phyloP scores from a whole-genome alignment of 495 filamentous ascomycete species.

The Neurospora sp. region DNA sequence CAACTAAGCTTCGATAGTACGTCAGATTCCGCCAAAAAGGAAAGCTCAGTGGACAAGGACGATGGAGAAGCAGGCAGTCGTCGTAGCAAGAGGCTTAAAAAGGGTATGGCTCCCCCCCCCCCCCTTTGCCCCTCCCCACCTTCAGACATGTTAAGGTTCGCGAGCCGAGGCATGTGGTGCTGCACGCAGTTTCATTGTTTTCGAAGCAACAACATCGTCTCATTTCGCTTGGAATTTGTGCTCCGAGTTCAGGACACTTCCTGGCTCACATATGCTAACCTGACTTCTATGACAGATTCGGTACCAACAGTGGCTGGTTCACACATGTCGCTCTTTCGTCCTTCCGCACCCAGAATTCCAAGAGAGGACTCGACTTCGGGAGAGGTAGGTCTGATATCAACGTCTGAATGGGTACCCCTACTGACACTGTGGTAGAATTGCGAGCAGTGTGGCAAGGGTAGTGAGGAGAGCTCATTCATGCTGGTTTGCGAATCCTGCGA shows the following conservation, averaged over 20 bases:
- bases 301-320: conserved; percentile 88
- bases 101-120: conserved; percentile 49
- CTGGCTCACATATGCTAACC: not conserved
- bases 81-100: conserved; percentile 86
- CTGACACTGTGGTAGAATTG: conserved; percentile 53
- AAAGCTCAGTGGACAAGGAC: conserved; percentile 49
- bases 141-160: not conserved
- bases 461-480: conserved; percentile 53
- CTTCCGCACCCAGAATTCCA: conserved; percentile 60
- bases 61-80: conserved; percentile 67
- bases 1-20: conserved; percentile 68
- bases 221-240: not conserved
- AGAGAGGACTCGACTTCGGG: conserved; percentile 61
- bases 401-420: not conserved
- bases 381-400: conserved; percentile 47
- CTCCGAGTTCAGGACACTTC: not conserved
- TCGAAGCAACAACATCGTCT: not conserved
- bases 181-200: not conserved
- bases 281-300: conserved; percentile 45
- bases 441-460: conserved; percentile 69
- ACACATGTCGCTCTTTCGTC: conserved; percentile 90
- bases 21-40: conserved; percentile 42
- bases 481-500: conserved; percentile 92
- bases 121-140: conserved; percentile 1
- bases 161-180: not conserved